Evolutionary conservation across 805 yeast species (phyloP).

Genomic region (Blastobotrys chiropterorum): DNA sequence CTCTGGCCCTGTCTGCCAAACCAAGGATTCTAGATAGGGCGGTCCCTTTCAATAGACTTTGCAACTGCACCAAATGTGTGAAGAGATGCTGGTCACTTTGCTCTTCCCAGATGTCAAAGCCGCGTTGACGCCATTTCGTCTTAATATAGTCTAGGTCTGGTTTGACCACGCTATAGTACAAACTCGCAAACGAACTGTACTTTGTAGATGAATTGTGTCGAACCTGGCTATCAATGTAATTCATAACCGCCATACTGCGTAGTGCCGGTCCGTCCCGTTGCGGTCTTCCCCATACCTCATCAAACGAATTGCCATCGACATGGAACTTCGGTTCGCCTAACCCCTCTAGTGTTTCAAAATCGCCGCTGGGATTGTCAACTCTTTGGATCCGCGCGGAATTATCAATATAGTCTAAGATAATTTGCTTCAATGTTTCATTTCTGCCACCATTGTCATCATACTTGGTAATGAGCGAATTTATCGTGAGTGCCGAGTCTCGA

Average conservation of each 20-base stretch:
- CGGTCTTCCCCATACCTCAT: constrained; percentile 84
- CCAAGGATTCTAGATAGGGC: constrained; percentile 27
- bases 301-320: constrained; percentile 58
- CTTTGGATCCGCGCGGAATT: constrained; percentile 59
- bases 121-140: constrained; percentile 52
- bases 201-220: constrained; percentile 23
- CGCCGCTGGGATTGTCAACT: constrained; percentile 62
- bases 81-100: constrained; percentile 68
- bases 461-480: constrained; percentile 47
- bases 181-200: constrained; percentile 26
- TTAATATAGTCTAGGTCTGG: constrained; percentile 65
- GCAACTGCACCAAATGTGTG: constrained; percentile 67
- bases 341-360: constrained; percentile 38
- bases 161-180: constrained; percentile 50
- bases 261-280: constrained; percentile 94
- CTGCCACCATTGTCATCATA: constrained; percentile 38
- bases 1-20: constrained; percentile 15
- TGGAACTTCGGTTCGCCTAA: constrained; percentile 89
- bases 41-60: constrained; percentile 58
- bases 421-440: constrained; percentile 22
- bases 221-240: constrained; percentile 44
- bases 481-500: constrained; percentile 80
- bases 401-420: constrained; percentile 56
- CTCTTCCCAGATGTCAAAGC: constrained; percentile 97
- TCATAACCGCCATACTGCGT: constrained; percentile 57